A percentile compares a stretch with the other conserved stretches of the same genome.
Evolutionary conservation across 208 protist genomes (phyloP).

Genomic region (Wallacemonas collosoma): DNA sequence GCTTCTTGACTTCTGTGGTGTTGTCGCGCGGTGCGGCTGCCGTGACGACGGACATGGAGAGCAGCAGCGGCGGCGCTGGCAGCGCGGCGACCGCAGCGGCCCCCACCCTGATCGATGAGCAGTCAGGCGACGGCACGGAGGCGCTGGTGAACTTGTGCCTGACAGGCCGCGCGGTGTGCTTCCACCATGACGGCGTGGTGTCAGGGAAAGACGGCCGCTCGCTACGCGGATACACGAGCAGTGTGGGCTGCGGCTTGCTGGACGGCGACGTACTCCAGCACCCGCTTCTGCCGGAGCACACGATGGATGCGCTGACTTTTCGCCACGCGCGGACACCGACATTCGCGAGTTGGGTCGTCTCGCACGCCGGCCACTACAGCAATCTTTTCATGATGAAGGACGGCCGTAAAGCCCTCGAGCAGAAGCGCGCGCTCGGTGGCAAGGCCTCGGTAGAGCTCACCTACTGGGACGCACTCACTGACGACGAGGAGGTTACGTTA

Average conservation of each 20-base stretch:
- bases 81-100: not conserved
- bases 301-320: conserved; percentile 22
- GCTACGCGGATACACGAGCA: conserved; percentile 29
- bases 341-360: conserved; percentile 81
- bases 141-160: conserved; percentile 61
- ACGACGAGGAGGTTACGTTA: conserved; percentile 54
- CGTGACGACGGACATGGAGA: conserved; percentile 35
- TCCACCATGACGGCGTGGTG: conserved; percentile 39
- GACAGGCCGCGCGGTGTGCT: conserved; percentile 31
- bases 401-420: conserved; percentile 52
- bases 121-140: conserved; percentile 38
- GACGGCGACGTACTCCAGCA: conserved; percentile 19
- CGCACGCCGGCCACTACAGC: conserved; percentile 50
- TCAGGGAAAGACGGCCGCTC: conserved; percentile 17
- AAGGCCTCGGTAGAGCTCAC: conserved; percentile 50
- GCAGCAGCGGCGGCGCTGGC: not conserved
- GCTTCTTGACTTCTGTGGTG: conserved; percentile 73
- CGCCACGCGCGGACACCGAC: conserved; percentile 41
- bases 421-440: conserved; percentile 50
- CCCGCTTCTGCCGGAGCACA: not conserved
- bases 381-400: conserved; percentile 80
- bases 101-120: conserved; percentile 25
- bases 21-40: conserved; percentile 59
- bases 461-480: conserved; percentile 68
- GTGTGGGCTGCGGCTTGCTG: conserved; percentile 39